Base-by-base conservation (phyloP, 2,329 filamentous ascomycete genomes). In the Microdochium paspali region DNA sequence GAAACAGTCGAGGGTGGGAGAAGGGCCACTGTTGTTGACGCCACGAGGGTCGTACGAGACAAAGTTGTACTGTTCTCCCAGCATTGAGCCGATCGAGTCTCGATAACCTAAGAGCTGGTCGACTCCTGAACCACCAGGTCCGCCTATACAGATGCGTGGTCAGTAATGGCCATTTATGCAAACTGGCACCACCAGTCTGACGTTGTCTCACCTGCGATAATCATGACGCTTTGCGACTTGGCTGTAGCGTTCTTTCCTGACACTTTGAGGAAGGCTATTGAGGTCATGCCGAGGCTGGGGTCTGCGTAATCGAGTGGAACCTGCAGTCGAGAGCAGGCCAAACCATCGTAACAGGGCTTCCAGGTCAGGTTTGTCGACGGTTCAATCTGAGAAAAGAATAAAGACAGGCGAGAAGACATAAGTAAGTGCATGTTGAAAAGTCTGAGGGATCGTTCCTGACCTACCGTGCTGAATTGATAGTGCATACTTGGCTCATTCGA, bases 21-120 rank as follows among this genome's bases (percentile, higher is more conserved):
- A n/a, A n/a, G n/a, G n/a, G 2, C 56, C 58, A 51, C 60, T 66
- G 52, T 65, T 63, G 48, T 61, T 62, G 26, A 69, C 63, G 9
- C 66, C 66, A 28, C 67, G 64, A 51, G 67, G 66, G 50, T 70
- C 67, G 53, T 66, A 70, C 35, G 64, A 66, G 50, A 70, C 60
- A 44, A 66, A 54, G 56, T 69, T 68, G 55, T 68, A 69, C 50
- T 69, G 62, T 48, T 67, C 66, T 51, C 64, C 64, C 40, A 68
- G 58, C 4, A 61, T 51, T 40, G 56, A 49, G 30, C 53, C 53
- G 44, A 54, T 46, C 13, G 60, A 44, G 35, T 49, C 1, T 46
- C 46, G 43, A 44, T 50, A 47, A 44, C 46, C 1, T 44, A 54
- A 43, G n/a, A 67, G 53, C 24, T 61, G 54, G 18, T 61, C 58